Base-by-base conservation (phyloP, 805 yeast genomes). In the Hanseniaspora clermontiae region DNA sequence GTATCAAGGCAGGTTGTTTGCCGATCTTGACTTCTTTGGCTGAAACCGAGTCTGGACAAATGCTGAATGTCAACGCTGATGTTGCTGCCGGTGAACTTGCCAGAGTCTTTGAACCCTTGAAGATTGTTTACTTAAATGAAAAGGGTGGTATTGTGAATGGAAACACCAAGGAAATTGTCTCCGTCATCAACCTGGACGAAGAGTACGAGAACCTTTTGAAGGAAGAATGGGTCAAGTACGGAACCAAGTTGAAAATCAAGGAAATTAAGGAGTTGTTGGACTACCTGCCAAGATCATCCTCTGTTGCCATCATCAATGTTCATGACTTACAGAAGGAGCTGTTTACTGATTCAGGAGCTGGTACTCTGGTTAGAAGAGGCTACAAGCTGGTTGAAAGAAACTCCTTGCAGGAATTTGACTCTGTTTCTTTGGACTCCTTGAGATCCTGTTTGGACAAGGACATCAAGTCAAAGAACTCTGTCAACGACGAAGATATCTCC, bases 11-110 rank as follows among this genome's bases (percentile, higher is more conserved):
- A 9, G 99, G 99, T 55, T 95, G 96, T 55, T 77, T 93, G 65
- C 99, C 99, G 32, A 90, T 93, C 62, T 78, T 93, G 67, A 93
- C 99, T 1, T 91, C 97, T 1, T 73, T 93, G 63, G 98, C 98
- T 9, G 99, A 93, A 72, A 93, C 97, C 19, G 79, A 93, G 17
- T 87, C 93, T 2, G 98, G 99, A 37, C 99, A 93, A 74, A 85
- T 93, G 69, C 77, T 93, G 68, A 93, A 93, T 65, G 97, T 93
- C 59, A 93, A 93, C 68, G 99, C 99, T 8, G 99, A 93, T 68
- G 96, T 93, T 53, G 98, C 97, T 45, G 99, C 99, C 48, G 95
- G 97, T 64, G 97, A 93, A 72, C 77, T 93, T 62, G 97, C 98
- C 27, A 80, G 97, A 66, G 96, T 87, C 53, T 87, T 93, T 64